These are phyloP conservation scores for Saccharomycopsis olivae DNA, from an alignment of 805 yeast species.

Conservation along the genomic window DNA sequence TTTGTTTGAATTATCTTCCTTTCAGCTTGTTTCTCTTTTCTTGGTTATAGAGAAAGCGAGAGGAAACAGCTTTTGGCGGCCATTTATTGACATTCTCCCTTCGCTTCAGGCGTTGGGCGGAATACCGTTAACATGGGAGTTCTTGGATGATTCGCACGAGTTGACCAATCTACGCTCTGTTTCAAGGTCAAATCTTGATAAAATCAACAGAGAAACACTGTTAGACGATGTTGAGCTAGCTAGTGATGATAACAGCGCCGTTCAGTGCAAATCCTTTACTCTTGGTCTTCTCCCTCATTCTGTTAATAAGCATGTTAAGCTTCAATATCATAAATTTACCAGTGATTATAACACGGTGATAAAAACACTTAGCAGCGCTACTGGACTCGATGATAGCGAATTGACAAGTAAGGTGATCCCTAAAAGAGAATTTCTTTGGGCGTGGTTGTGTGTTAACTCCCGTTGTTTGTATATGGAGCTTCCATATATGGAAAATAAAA, in stretches of 20 bases:
- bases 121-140: conserved; percentile 7
- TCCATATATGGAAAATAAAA: conserved; percentile 35
- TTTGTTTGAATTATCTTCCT: conserved; percentile 5
- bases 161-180: no score
- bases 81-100: conserved; percentile 8
- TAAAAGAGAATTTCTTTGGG: conserved; percentile 38
- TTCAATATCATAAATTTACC: conserved; percentile 6
- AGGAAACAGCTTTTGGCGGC: conserved; percentile 9
- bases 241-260: not conserved
- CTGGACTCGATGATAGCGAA: no score
- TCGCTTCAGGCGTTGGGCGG: conserved; percentile 1
- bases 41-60: conserved; percentile 3
- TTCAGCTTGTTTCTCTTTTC: conserved; percentile 10
- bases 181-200: not conserved
- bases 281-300: not conserved
- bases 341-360: conserved; percentile 7
- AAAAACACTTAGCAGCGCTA: no score
- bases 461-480: conserved; percentile 78
- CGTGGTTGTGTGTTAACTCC: conserved; percentile 85
- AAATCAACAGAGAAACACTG: not conserved
- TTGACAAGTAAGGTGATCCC: not conserved
- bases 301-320: conserved; percentile 2
- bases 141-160: no score
- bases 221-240: not conserved
- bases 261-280: not conserved